Conservation (phyloP, 371 early-diverging fungal genomes). For the Mortierella sp. region DNA sequence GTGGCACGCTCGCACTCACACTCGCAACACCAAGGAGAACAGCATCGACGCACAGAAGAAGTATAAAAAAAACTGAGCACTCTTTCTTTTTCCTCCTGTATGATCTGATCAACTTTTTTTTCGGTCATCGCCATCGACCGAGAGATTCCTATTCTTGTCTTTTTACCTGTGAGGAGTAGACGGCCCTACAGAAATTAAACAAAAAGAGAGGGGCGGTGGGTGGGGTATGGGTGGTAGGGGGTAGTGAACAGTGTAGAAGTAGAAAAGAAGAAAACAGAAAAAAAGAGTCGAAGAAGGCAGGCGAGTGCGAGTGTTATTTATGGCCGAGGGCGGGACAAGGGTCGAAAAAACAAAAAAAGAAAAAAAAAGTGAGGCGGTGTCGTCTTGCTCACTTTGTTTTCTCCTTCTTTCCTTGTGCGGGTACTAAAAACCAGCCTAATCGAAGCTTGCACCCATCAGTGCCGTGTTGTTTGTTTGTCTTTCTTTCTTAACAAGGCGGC, state of each 20-base stretch:
- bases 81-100: background rate
- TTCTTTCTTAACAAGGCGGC: background rate
- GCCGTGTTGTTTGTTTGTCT: background rate
- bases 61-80: background rate
- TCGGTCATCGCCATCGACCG: background rate
- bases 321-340: background rate
- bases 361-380: slow-evolving; percentile 3
- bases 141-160: background rate
- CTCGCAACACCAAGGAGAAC: background rate
- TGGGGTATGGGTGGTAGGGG: background rate
- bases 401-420: background rate
- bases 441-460: no score
- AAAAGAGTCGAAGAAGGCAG: background rate
- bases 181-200: background rate
- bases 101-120: background rate
- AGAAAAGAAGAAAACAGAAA: background rate
- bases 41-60: background rate
- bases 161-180: background rate
- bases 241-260: background rate
- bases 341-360: background rate
- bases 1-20: background rate
- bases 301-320: slow-evolving; percentile 1
- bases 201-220: background rate
- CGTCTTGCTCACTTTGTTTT: background rate
- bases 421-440: background rate